These are phyloP conservation scores for Leptographium lundbergii DNA, from an alignment of 2,329 filamentous ascomycete genomes.

Conservation along the genomic window DNA sequence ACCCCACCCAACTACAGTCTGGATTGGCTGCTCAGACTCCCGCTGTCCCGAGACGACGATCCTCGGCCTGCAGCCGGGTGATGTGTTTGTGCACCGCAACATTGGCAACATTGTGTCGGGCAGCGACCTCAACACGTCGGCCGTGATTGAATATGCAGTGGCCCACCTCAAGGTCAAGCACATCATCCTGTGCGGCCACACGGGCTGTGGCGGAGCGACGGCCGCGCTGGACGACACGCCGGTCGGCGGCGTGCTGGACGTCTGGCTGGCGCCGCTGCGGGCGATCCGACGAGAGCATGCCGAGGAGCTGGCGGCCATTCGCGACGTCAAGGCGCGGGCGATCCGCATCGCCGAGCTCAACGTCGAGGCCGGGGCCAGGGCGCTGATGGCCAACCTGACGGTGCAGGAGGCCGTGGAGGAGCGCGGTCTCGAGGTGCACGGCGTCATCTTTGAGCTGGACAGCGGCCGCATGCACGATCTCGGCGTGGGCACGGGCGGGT, in stretches of 20 bases:
- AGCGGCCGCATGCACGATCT: slow-evolving; percentile 36
- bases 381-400: slow-evolving; percentile 54
- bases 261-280: slow-evolving; percentile 40
- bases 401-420: slow-evolving; percentile 60
- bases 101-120: slow-evolving; percentile 73
- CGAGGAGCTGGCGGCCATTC: slow-evolving; percentile 41
- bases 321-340: slow-evolving; percentile 40
- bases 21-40: slow-evolving; percentile 80
- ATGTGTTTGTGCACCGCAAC: slow-evolving; percentile 83
- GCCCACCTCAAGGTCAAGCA: slow-evolving; percentile 57
- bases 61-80: slow-evolving; percentile 64
- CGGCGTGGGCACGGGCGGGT: slow-evolving; percentile 26
- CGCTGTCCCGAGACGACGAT: slow-evolving; percentile 76
- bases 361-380: slow-evolving; percentile 54
- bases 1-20: slow-evolving; percentile 34
- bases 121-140: slow-evolving; percentile 61
- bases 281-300: slow-evolving; percentile 31
- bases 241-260: slow-evolving; percentile 41
- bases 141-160: slow-evolving; percentile 72
- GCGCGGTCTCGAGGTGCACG: slow-evolving; percentile 61
- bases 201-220: slow-evolving; percentile 52
- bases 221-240: slow-evolving; percentile 38
- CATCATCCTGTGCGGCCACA: slow-evolving; percentile 59
- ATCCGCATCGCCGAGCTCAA: slow-evolving; percentile 64
- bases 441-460: slow-evolving; percentile 57